A percentile compares a stretch with the other conserved stretches of the same genome.
phyloP scores from a whole-genome alignment of 2,329 filamentous ascomycete genomes.

The Microsporum audouinii region DNA sequence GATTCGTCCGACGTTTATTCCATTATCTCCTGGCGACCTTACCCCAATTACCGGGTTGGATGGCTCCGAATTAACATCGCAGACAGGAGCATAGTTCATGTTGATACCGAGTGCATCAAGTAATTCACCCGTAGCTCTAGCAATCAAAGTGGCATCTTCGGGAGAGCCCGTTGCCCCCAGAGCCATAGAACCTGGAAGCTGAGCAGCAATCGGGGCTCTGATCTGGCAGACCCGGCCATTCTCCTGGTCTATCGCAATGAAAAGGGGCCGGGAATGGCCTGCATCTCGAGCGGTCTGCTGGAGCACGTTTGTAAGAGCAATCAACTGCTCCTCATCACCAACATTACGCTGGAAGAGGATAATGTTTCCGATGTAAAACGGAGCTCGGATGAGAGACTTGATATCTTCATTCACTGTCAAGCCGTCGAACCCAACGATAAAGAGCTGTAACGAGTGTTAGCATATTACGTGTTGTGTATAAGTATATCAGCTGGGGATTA shows the following conservation, averaged over 20 bases:
- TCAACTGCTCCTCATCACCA: constrained; percentile 28
- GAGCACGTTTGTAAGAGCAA: constrained; percentile 16
- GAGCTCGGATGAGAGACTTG: constrained; percentile 31
- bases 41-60: constrained; percentile 36
- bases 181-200: constrained; percentile 36
- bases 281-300: constrained; percentile 31
- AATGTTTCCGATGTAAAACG: constrained; percentile 32
- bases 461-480: neutral
- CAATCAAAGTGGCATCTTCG: constrained; percentile 15
- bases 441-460: constrained; percentile 24
- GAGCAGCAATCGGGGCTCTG: constrained; percentile 29
- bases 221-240: constrained; percentile 37
- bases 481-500: neutral
- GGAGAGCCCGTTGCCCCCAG: constrained; percentile 31
- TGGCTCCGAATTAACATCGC: constrained; percentile 36
- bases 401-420: constrained; percentile 31
- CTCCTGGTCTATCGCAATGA: constrained; percentile 38
- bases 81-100: constrained; percentile 38
- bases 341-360: constrained; percentile 36
- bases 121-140: constrained; percentile 29
- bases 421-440: constrained; percentile 36
- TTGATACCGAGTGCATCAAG: constrained; percentile 33
- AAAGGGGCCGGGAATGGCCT: constrained; percentile 30
- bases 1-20: constrained; percentile 23
- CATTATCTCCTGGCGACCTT: constrained; percentile 34